Evolutionary conservation across 495 filamentous ascomycete genomes (phyloP).

Genomic region (Aspergillus sclerotiicarbonarius): DNA sequence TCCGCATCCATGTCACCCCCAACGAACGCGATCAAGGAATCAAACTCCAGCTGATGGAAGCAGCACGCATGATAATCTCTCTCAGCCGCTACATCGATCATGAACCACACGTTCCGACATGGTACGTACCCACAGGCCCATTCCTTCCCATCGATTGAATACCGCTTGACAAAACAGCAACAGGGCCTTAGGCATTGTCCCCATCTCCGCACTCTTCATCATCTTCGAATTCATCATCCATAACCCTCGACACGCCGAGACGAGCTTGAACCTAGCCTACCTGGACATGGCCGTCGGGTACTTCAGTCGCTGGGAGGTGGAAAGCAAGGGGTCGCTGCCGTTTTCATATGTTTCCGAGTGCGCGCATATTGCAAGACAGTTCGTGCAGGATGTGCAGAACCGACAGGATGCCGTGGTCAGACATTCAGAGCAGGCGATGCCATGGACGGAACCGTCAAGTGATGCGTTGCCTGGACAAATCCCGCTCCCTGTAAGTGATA

Average conservation of each 20-base stretch:
- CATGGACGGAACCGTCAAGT: no score
- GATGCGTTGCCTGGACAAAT: no score
- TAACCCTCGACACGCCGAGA: constrained; percentile 37
- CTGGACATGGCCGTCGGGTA: constrained; percentile 32
- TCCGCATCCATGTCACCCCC: constrained; percentile 26
- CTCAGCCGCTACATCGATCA: constrained; percentile 32
- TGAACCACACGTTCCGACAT: constrained; percentile 30
- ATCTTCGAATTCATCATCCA: constrained; percentile 43
- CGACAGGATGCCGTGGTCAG: no score
- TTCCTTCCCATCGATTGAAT: background rate
- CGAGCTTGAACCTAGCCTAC: constrained; percentile 29
- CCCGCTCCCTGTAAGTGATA: no score
- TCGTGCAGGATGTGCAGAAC: background rate
- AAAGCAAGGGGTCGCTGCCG: constrained; percentile 28
- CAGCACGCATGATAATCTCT: constrained; percentile 30
- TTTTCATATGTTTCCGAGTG: constrained; percentile 30
- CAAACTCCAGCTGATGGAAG: constrained; percentile 22
- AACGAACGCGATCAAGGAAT: constrained; percentile 18
- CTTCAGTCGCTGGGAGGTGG: constrained; percentile 33
- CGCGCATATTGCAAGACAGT: constrained; percentile 31
- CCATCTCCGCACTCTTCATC: constrained; percentile 36
- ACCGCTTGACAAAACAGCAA: background rate
- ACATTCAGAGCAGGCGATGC: no score
- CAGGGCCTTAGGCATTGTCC: constrained; percentile 25
- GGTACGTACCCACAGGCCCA: constrained; percentile 17